These are phyloP conservation scores for Russula olivacea DNA, from an alignment of 768 basidiomycete genomes.

Conservation along the genomic window DNA sequence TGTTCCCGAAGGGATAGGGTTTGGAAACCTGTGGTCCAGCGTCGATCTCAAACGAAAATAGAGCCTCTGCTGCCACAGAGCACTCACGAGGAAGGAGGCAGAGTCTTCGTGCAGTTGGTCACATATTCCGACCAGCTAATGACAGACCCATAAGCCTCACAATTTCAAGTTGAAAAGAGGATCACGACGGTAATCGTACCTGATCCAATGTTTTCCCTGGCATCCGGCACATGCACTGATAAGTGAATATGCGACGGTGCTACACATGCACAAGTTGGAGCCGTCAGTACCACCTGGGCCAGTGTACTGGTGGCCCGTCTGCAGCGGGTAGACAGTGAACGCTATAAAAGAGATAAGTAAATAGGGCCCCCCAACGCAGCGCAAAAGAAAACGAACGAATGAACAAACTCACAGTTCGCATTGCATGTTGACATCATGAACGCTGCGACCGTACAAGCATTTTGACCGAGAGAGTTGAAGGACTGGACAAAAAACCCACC, in stretches of 20 bases:
- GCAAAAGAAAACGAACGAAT: neutral
- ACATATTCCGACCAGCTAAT: neutral
- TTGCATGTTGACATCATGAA: neutral
- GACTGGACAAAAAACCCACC: neutral
- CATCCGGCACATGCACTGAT: constrained; percentile 7
- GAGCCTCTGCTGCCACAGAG: no score
- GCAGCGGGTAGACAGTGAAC: neutral
- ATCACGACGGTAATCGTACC: neutral
- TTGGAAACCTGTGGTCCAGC: constrained; percentile 1
- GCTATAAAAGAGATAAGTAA: neutral
- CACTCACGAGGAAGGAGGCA: neutral
- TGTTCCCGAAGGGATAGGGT: neutral
- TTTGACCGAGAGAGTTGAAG: neutral
- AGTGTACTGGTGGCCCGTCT: neutral
- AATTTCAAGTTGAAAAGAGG: neutral
- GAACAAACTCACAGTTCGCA: neutral
- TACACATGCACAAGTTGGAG: constrained; percentile 2
- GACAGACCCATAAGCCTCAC: neutral
- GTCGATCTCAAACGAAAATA: neutral
- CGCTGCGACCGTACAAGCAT: constrained; percentile 1
- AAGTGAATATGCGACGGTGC: neutral
- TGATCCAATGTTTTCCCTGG: neutral
- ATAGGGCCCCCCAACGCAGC: neutral
- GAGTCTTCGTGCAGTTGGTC: neutral
- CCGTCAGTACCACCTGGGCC: neutral